Evolutionary conservation across 2,329 filamentous ascomycete species (phyloP).

Genomic region (Grosmannia serpens): DNA sequence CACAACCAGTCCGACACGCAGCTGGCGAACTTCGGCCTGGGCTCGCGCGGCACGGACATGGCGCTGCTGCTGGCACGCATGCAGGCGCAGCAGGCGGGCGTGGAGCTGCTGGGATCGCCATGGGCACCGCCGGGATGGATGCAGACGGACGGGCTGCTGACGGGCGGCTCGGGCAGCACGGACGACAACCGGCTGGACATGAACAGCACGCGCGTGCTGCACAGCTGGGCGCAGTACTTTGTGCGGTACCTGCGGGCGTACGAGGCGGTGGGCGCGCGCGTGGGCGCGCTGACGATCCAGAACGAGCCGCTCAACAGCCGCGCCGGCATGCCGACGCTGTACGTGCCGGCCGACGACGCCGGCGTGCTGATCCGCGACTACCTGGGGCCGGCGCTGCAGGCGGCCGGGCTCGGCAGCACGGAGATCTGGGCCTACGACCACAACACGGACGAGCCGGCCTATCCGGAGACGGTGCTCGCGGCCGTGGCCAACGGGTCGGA

Average conservation of each 20-base stretch:
- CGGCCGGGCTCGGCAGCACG: conserved; percentile 25
- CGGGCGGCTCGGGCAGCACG: conserved; percentile 19
- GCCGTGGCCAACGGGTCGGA: conserved; percentile 10
- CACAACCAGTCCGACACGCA: conserved; percentile 18
- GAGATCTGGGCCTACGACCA: conserved; percentile 35
- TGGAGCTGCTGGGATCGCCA: conserved; percentile 25
- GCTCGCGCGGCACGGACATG: conserved; percentile 27
- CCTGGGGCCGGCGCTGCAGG: conserved; percentile 25
- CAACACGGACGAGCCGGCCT: conserved; percentile 25
- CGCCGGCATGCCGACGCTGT: background rate
- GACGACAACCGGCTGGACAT: conserved; percentile 27
- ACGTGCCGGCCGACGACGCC: conserved; percentile 20
- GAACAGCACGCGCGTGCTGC: conserved; percentile 21
- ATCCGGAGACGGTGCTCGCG: conserved; percentile 27
- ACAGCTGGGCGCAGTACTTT: conserved; percentile 23
- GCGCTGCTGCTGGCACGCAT: conserved; percentile 25
- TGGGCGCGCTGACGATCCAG: conserved; percentile 32
- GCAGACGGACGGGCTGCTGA: conserved; percentile 25
- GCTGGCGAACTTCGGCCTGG: conserved; percentile 22
- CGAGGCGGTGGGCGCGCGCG: conserved; percentile 19
- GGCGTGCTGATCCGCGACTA: conserved; percentile 24
- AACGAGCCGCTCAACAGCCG: conserved; percentile 30
- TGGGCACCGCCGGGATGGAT: conserved; percentile 32
- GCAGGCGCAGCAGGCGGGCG: conserved; percentile 20
- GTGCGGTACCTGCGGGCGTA: conserved; percentile 30